Evolutionary conservation across 208 protist species (phyloP).

Genomic region (Crithidia brevicula): DNA sequence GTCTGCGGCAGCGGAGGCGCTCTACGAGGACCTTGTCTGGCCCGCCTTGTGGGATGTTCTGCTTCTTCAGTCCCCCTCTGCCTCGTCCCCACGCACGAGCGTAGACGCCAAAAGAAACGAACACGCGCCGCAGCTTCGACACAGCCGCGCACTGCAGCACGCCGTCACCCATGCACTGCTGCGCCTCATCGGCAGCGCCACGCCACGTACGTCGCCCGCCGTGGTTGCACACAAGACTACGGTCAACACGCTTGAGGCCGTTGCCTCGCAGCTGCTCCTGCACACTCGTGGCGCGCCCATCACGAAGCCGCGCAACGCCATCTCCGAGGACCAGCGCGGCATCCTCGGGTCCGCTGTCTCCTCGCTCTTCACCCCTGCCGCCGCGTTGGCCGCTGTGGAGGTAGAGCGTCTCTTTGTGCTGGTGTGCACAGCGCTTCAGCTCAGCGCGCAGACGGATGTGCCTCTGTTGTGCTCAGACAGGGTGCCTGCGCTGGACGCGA

Average conservation of each 20-base stretch:
- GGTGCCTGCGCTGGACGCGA: background rate
- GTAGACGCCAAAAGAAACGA: too few relatives aligned
- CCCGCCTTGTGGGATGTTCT: constrained; percentile 29
- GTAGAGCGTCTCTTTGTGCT: constrained; percentile 34
- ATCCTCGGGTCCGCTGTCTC: constrained; percentile 3
- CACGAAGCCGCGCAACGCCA: background rate
- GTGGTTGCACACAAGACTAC: background rate
- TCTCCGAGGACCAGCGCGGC: constrained; percentile 6
- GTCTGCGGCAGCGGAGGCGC: constrained; percentile 16
- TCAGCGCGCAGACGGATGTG: constrained; percentile 7
- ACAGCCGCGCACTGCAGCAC: constrained; percentile 14
- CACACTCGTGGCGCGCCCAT: constrained; percentile 9
- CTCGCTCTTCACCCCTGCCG: constrained; percentile 2
- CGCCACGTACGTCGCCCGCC: background rate
- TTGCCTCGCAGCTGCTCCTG: constrained; percentile 21
- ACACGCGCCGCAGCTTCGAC: constrained; percentile 1
- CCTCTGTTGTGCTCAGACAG: background rate
- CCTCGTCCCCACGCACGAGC: background rate
- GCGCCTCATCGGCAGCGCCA: constrained; percentile 7
- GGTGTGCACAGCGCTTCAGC: constrained; percentile 26
- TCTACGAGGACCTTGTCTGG: constrained; percentile 26
- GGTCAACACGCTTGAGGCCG: constrained; percentile 3
- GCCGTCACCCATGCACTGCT: constrained; percentile 21
- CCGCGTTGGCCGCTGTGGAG: constrained; percentile 16
- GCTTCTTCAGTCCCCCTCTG: background rate